These are phyloP conservation scores for Suhomyces coccinellae DNA, from an alignment of 1,139 yeast species.

Conservation along the genomic window DNA sequence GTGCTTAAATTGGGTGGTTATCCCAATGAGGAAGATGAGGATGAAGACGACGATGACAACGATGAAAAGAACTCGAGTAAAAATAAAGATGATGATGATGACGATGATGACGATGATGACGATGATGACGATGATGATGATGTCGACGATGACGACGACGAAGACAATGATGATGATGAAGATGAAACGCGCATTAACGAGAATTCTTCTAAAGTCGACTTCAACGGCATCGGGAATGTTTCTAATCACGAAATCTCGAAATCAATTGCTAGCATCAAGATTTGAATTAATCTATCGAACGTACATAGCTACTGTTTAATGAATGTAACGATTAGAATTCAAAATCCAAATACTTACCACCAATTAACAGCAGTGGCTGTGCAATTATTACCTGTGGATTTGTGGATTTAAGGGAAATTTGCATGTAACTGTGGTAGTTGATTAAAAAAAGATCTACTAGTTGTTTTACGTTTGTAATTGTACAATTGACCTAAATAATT, in stretches of 20 bases:
- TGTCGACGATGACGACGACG: slow-evolving; percentile 42
- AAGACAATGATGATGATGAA: slow-evolving; percentile 39
- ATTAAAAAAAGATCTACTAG: no score
- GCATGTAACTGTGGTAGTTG: no score
- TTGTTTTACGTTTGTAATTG: no score
- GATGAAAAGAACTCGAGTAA: slow-evolving; percentile 30
- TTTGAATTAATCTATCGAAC: neutral
- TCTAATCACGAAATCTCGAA: neutral
- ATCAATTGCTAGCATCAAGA: neutral
- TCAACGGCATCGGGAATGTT: neutral
- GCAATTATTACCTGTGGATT: no score
- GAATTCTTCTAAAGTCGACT: neutral
- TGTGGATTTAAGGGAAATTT: no score
- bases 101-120: slow-evolving; percentile 34
- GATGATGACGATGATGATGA: slow-evolving; percentile 48
- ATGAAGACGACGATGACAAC: slow-evolving; percentile 55
- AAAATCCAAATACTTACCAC: no score
- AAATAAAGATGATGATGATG: slow-evolving; percentile 29
- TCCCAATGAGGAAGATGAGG: slow-evolving; percentile 83
- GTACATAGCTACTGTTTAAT: slow-evolving; percentile 1
- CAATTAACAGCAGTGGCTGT: no score
- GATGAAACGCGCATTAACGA: neutral
- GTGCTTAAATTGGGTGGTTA: slow-evolving; percentile 85
- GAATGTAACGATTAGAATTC: slow-evolving; percentile 3
- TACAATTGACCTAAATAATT: neutral